A percentile compares a stretch with the other conserved stretches of the same genome.
Evolutionary conservation across 148 eudicot genomes (phyloP).

Genomic region (Rhododendron griersonianum): DNA sequence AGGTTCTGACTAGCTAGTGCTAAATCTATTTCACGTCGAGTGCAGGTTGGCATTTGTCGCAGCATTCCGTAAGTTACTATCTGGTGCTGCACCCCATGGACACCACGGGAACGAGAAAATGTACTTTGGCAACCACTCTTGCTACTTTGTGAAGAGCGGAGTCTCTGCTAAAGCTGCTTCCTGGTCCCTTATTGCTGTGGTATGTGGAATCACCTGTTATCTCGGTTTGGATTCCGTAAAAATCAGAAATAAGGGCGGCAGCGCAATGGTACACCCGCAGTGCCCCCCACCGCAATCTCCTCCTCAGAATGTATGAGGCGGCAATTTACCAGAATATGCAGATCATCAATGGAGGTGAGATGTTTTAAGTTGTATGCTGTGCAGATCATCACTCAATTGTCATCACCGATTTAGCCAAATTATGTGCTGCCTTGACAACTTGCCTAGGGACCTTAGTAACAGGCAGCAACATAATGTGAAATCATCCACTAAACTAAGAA

Average conservation of each 20-base stretch:
- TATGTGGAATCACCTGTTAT: slow-evolving; percentile 49
- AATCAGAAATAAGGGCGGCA: slow-evolving; percentile 30
- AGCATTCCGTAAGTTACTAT: slow-evolving; percentile 61
- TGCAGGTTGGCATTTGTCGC: slow-evolving; percentile 63
- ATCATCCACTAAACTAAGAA: no score
- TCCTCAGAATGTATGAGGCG: slow-evolving; percentile 12
- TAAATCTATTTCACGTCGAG: neutral
- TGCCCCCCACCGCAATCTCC: slow-evolving; percentile 22
- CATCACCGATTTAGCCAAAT: no score
- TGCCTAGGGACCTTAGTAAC: no score
- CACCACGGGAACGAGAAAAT: slow-evolving; percentile 46
- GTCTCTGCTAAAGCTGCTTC: slow-evolving; percentile 73
- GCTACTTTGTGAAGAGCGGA: slow-evolving; percentile 84
- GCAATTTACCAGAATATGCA: no score
- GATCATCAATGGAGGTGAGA: neutral
- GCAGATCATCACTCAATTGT: neutral
- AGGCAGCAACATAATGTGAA: no score
- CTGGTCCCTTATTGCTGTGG: slow-evolving; percentile 53
- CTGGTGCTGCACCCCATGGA: slow-evolving; percentile 74
- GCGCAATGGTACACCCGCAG: slow-evolving; percentile 86
- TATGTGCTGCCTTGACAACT: no score
- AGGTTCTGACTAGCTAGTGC: neutral
- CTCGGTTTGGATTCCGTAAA: slow-evolving; percentile 50
- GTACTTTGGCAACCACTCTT: slow-evolving; percentile 31
- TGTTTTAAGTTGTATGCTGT: neutral